A percentile compares a stretch with the other conserved stretches of the same genome.
Conservation (phyloP, 1,284 basidiomycete genomes). For the Vanrija pseudolonga region DNA sequence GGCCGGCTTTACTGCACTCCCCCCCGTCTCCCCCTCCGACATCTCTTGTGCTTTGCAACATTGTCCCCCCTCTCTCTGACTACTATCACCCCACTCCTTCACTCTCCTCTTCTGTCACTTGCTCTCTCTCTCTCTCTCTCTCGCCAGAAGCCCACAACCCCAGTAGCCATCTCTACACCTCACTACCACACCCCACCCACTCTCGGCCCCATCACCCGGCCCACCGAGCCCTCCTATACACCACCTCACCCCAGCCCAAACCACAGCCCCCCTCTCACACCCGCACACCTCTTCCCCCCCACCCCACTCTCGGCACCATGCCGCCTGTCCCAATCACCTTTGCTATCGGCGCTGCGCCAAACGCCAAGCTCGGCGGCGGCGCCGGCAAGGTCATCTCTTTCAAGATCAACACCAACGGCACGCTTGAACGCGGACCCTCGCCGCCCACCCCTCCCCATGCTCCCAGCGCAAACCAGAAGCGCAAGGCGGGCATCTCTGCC, state of each 20-base stretch:
- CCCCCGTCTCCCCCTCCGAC: too few relatives aligned
- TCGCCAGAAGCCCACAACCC: too few relatives aligned
- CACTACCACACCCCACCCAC: not conserved
- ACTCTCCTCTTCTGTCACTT: too few relatives aligned
- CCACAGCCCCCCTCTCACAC: not conserved
- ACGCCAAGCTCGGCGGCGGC: too few relatives aligned
- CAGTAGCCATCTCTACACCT: not conserved
- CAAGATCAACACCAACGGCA: not conserved
- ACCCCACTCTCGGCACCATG: conserved; percentile 10
- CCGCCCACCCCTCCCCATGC: conserved; percentile 13
- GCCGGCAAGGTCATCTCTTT: too few relatives aligned
- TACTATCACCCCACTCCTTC: too few relatives aligned
- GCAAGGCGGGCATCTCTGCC: conserved; percentile 7
- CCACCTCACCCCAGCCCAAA: not conserved
- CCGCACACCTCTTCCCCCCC: not conserved
- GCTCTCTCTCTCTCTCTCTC: too few relatives aligned
- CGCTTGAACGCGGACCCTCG: not conserved
- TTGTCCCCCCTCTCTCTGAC: too few relatives aligned
- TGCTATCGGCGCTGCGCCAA: not conserved
- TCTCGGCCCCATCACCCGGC: not conserved
- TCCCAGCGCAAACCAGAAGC: conserved; percentile 9
- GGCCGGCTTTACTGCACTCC: too few relatives aligned
- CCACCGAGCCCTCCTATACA: not conserved
- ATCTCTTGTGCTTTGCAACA: too few relatives aligned
- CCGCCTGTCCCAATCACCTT: conserved; percentile 24